phyloP scores from a whole-genome alignment of 305 asterid genomes.

The Fraxinus sp. region DNA sequence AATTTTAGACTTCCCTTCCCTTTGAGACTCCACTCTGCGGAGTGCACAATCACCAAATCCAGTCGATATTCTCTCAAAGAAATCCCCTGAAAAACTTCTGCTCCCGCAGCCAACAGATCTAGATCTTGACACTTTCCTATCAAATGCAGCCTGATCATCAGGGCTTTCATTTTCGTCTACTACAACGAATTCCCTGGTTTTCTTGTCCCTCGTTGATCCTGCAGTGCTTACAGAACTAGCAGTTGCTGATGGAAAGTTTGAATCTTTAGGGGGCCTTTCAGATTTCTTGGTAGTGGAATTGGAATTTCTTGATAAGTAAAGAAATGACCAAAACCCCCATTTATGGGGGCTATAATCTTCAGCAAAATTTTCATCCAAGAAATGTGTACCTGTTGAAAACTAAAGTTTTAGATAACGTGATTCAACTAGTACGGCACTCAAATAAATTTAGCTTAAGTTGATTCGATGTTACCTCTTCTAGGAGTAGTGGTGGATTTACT shows the following conservation, averaged over 20 bases:
- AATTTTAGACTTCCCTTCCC: constrained; percentile 75
- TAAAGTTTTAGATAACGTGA: background rate
- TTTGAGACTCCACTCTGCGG: constrained; percentile 88
- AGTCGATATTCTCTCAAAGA: constrained; percentile 80
- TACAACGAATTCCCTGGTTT: constrained; percentile 44
- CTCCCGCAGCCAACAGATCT: constrained; percentile 99
- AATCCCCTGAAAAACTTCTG: constrained; percentile 85
- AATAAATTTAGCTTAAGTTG: background rate
- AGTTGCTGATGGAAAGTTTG: constrained; percentile 40
- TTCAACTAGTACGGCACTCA: background rate
- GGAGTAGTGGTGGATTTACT: constrained; percentile 74
- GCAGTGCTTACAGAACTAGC: constrained; percentile 32
- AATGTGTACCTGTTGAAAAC: constrained; percentile 33
- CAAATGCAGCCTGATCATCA: constrained; percentile 37
- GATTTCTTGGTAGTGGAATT: constrained; percentile 40
- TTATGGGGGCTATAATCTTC: constrained; percentile 48
- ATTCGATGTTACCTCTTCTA: constrained; percentile 35
- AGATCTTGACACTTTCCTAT: constrained; percentile 82
- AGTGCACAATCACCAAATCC: constrained; percentile 94
- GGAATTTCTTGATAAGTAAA: constrained; percentile 50
- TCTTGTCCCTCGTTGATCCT: constrained; percentile 48
- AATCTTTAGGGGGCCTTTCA: constrained; percentile 40
- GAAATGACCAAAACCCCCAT: constrained; percentile 81
- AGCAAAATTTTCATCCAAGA: constrained; percentile 43
- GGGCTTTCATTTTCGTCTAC: constrained; percentile 69